Conservation (phyloP, 768 basidiomycete species). For the Amyloporia xantha region DNA sequence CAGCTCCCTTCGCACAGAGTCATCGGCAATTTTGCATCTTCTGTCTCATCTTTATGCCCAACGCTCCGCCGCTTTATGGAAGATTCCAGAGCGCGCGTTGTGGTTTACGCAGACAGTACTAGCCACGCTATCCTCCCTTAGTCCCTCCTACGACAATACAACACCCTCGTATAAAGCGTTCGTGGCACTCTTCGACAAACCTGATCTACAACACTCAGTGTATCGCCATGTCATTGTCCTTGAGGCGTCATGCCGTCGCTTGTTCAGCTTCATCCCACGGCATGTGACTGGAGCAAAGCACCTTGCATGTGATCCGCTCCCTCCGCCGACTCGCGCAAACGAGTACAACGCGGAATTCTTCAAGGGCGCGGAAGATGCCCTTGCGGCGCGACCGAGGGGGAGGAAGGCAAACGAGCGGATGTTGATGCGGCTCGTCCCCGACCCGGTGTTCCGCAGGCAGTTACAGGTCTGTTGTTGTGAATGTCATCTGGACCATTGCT, state of each 20-base stretch:
- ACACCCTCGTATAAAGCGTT: constrained; percentile 28
- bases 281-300: constrained; percentile 44
- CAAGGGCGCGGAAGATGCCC: constrained; percentile 48
- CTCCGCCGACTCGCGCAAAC: constrained; percentile 55
- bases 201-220: constrained; percentile 42
- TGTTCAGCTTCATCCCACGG: constrained; percentile 69
- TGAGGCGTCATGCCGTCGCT: constrained; percentile 44
- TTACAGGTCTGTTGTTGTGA: constrained; percentile 35
- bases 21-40: constrained; percentile 57
- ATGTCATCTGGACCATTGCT: neutral
- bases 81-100: constrained; percentile 48
- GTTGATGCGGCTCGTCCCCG: constrained; percentile 52
- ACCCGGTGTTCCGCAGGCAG: constrained; percentile 49
- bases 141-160: constrained; percentile 27
- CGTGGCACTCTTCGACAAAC: constrained; percentile 32
- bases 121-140: constrained; percentile 30
- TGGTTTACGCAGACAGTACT: constrained; percentile 69
- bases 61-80: constrained; percentile 77
- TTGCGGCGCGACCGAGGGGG: constrained; percentile 31
- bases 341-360: constrained; percentile 76
- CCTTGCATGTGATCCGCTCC: constrained; percentile 82
- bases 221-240: constrained; percentile 78
- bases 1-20: constrained; percentile 19
- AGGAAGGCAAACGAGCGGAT: constrained; percentile 44
- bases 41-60: constrained; percentile 85